Base-by-base conservation (phyloP, 225 moss, liverwort and hornwort genomes). In the Marchantia paleacea region DNA sequence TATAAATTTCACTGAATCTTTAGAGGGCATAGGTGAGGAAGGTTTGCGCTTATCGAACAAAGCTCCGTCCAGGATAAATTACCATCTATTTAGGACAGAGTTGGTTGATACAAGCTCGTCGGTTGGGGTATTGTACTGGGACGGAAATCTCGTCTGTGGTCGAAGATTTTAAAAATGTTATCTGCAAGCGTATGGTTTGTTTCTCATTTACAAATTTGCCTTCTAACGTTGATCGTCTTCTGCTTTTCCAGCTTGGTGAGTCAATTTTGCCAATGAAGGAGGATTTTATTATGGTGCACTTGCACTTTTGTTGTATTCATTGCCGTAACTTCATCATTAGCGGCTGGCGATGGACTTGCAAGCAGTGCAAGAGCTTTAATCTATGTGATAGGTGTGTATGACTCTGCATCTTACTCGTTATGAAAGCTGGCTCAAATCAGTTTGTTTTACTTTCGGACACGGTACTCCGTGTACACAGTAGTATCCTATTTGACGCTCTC, bases 251-350 rank as follows among this genome's bases (percentile, higher is more conserved):
- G 97, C 93, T 97, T 65, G 95, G 97, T 68, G 97, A 97, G 80
- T 97, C 97, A 39, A 97, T 97, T 81, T 88, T 95, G 55, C 97
- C 97, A 19, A 97, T 97, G 97, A 97, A 97, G 85, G 97, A 97
- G 87, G 97, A 97, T 84, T 97, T 97, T 62, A 97, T 97, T 50
- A 97, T 97, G 97, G 97, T 97, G 75, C 97, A 97, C 89, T 92
- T 97, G 93, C 93, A 97, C 82, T 89, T 90, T 80, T 90, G 92
- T 57, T 97, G 97, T 89, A 86, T 93, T 55, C 95, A 97, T 85
- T 97, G 97, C 83, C 91, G 95, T 70, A 80, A 82, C 12, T 97
- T 97, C 80, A 95, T 97, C 79, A 87, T 91, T 30, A 80, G 84
- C 67, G 93, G 95, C 63, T 85, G 78, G 85, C 95, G 94, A 77